phyloP scores from a whole-genome alignment of 2,329 filamentous ascomycete genomes.

The Thelonectria blattea region DNA sequence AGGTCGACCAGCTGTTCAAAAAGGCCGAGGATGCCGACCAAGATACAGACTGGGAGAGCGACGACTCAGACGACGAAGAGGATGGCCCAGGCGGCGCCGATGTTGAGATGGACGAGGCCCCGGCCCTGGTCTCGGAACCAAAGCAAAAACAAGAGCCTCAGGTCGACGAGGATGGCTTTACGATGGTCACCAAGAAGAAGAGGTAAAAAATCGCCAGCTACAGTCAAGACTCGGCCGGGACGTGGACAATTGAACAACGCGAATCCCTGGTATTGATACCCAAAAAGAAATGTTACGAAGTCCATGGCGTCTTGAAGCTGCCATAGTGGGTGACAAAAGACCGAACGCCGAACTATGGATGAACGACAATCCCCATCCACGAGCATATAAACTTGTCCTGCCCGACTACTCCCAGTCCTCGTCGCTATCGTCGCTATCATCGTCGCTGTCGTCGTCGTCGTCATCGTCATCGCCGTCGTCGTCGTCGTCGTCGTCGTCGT shows the following conservation, averaged over 20 bases:
- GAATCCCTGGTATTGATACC: conserved; percentile 37
- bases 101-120: conserved; percentile 73
- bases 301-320: conserved; percentile 26
- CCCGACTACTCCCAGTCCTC: conserved; percentile 76
- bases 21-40: conserved; percentile 61
- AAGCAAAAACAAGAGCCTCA: conserved; percentile 72
- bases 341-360: conserved; percentile 42
- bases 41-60: conserved; percentile 67
- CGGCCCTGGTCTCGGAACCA: conserved; percentile 60
- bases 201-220: conserved; percentile 48
- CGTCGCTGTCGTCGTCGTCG: conserved; percentile 45
- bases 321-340: conserved; percentile 32
- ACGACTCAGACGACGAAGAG: conserved; percentile 66
- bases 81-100: conserved; percentile 63
- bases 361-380: conserved; percentile 29
- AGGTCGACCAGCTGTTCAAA: conserved; percentile 60
- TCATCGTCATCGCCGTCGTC: not conserved
- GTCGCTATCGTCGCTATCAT: conserved; percentile 57
- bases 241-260: conserved; percentile 22
- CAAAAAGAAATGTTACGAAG: conserved; percentile 34
- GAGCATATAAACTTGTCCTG: conserved; percentile 19
- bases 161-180: conserved; percentile 83
- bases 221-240: conserved; percentile 11
- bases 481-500: not conserved
- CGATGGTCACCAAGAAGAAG: conserved; percentile 74